phyloP scores from a whole-genome alignment of 306 rosid genomes.

The Glycine soja region DNA sequence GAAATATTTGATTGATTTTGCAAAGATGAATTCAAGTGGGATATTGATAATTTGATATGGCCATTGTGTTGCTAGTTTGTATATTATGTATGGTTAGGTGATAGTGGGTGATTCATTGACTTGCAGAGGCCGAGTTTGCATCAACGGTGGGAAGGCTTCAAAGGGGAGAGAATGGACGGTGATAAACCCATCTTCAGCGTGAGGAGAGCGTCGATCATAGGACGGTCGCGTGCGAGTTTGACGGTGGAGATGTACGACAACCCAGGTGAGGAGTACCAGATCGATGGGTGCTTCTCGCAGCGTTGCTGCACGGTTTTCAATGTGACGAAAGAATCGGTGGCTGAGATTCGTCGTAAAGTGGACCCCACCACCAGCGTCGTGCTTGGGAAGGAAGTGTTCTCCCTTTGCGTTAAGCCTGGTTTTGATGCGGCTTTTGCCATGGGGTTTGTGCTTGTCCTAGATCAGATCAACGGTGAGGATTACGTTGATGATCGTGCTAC shows the following conservation, averaged over 20 bases:
- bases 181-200: conserved; percentile 85
- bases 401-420: conserved; percentile 71
- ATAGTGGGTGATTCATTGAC: not conserved
- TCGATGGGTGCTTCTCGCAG: conserved; percentile 79
- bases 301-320: conserved; percentile 71
- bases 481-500: conserved; percentile 25
- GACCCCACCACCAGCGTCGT: conserved; percentile 75
- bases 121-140: conserved; percentile 89
- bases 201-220: conserved; percentile 81
- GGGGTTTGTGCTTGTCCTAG: conserved; percentile 84
- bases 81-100: too few relatives aligned
- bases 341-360: conserved; percentile 91
- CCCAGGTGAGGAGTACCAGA: conserved; percentile 76
- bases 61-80: too few relatives aligned
- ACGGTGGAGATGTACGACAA: conserved; percentile 71
- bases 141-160: conserved; percentile 92
- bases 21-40: too few relatives aligned
- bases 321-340: conserved; percentile 60
- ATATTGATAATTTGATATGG: too few relatives aligned
- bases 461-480: conserved; percentile 72
- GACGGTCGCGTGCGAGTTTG: conserved; percentile 63
- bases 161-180: conserved; percentile 81
- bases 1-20: too few relatives aligned
- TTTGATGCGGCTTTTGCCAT: conserved; percentile 88
- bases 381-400: conserved; percentile 89